Evolutionary conservation across 2,329 filamentous ascomycete genomes (phyloP), one percentile per base, ranked within the genome.

Genomic region (Scedosporium apiospermum): DNA sequence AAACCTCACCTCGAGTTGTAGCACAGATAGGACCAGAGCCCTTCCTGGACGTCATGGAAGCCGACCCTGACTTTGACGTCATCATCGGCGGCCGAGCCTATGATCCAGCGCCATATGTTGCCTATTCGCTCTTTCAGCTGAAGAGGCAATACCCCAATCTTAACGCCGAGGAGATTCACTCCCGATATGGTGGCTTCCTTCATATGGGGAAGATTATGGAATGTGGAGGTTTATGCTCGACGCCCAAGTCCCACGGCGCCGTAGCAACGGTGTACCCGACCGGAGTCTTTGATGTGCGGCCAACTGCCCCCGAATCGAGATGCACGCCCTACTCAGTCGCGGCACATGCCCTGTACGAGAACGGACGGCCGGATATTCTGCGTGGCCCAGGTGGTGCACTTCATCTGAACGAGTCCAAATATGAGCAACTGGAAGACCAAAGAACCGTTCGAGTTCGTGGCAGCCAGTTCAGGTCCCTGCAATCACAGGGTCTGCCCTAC

Each of bases 141-240:
- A 62, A 42, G 5, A 16, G 10, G 4, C 65, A 66, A 26, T 27
- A 57, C n/a, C 58, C 63, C 0, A 16, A 57, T 1, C 42, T 65
- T 0, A 49, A 5, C 6, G 2, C 21, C 0, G 4, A 10, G 0
- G 38, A 60, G 0, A 44, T 68, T 0, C 58, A 66, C 4, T 63
- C 63, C 0, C 64, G 63, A 0, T 57, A 70, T 2, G 79, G 78
- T 0, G 73, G 73, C 0, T 76, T 77, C 41, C 71, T 71, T 6
- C 80, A 83, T 65, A 81, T 84, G 79, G 82, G 78, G 0, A 77
- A 85, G 70, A 79, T 83, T 9, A 73, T 83, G 69, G 81, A 83
- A 65, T 84, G 81, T 21, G 81, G 80, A 1, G 74, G 78, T 0
- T 65, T 73, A 0, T 83, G 80, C 65, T 76, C 79, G 0, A 68